These are phyloP conservation scores for Daldinia bambusicola DNA, from an alignment of 495 filamentous ascomycete species.

Conservation along the genomic window DNA sequence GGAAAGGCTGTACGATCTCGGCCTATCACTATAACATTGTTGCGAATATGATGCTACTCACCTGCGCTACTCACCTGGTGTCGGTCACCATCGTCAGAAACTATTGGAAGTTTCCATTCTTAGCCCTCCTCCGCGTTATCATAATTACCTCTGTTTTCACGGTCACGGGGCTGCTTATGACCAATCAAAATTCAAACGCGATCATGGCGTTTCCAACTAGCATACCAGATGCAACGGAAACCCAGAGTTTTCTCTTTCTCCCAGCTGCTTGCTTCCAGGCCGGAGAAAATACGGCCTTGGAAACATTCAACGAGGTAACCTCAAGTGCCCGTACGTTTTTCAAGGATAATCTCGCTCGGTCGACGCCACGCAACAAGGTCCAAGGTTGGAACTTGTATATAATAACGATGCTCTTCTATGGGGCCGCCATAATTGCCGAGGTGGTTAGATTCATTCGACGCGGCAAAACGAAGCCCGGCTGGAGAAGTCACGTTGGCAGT, in stretches of 20 bases:
- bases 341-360: neutral
- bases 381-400: neutral
- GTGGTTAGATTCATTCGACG: neutral
- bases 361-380: neutral
- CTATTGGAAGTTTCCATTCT: conserved; percentile 49
- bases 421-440: neutral
- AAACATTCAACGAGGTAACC: neutral
- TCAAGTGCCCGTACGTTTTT: neutral
- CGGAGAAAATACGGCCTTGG: neutral
- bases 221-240: neutral
- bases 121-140: conserved; percentile 43
- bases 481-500: neutral
- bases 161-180: neutral
- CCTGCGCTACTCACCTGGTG: conserved; percentile 53
- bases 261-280: neutral
- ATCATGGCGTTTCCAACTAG: neutral
- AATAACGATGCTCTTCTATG: neutral
- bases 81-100: conserved; percentile 49
- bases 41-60: conserved; percentile 53
- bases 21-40: conserved; percentile 56
- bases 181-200: neutral
- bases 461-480: neutral
- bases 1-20: conserved; percentile 51
- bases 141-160: neutral
- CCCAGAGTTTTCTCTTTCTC: neutral